Conservation (phyloP, 2,329 filamentous ascomycete genomes). For the Colletotrichum orchidophilum region DNA sequence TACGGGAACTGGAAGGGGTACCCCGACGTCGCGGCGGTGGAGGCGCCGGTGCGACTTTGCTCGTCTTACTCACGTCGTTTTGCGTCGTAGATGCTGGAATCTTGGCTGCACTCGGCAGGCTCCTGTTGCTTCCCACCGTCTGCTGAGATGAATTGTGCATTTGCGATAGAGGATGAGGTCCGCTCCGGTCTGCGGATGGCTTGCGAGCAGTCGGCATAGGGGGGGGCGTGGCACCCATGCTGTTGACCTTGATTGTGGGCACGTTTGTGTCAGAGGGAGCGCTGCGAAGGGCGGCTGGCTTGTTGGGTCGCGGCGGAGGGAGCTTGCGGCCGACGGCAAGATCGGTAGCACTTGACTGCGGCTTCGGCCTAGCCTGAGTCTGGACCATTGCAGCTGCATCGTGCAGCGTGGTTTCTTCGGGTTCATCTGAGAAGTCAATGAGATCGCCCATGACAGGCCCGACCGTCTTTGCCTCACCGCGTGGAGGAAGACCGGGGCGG, state of each 20-base stretch:
- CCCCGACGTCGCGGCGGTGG: conserved; percentile 58
- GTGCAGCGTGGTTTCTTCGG: conserved; percentile 48
- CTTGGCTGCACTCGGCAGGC: conserved; percentile 13
- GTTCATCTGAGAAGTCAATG: conserved; percentile 69
- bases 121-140: conserved; percentile 37
- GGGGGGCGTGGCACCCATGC: conserved; percentile 34
- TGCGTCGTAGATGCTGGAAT: conserved; percentile 4
- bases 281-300: conserved; percentile 65
- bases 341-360: conserved; percentile 41
- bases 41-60: conserved; percentile 48
- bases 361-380: conserved; percentile 36
- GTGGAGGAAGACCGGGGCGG: conserved; percentile 46
- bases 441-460: conserved; percentile 63
- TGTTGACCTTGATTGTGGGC: conserved; percentile 9
- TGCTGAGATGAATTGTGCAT: conserved; percentile 52
- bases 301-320: conserved; percentile 60
- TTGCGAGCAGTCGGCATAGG: conserved; percentile 49
- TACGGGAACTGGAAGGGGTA: conserved; percentile 47
- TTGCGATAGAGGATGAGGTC: conserved; percentile 51
- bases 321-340: conserved; percentile 40
- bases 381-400: conserved; percentile 45
- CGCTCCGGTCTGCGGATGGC: conserved; percentile 37
- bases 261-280: conserved; percentile 43
- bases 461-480: conserved; percentile 38
- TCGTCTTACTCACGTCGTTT: conserved; percentile 18